A percentile compares a stretch with the other conserved stretches of the same genome.
phyloP scores from a whole-genome alignment of 1,139 yeast genomes.

The Lodderomyces theae region DNA sequence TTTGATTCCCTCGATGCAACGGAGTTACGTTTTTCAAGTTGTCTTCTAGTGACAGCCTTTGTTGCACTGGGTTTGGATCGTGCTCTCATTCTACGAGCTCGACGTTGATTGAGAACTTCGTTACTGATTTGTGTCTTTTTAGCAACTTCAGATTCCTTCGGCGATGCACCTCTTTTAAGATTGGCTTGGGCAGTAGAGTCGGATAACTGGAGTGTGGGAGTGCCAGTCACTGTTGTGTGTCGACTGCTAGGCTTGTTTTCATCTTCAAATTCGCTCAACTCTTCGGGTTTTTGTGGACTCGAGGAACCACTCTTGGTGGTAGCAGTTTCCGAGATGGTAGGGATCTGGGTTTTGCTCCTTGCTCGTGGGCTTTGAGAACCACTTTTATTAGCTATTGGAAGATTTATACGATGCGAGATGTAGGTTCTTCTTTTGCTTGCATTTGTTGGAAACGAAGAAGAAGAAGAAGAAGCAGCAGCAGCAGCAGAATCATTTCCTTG shows the following conservation, averaged over 20 bases:
- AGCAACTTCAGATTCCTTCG: background rate
- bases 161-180: slow-evolving; percentile 1
- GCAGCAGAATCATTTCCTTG: too few species aligned
- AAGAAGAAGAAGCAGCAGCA: too few species aligned
- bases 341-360: background rate
- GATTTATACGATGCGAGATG: slow-evolving; percentile 2
- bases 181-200: too few species aligned
- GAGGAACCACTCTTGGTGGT: background rate
- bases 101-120: slow-evolving; percentile 1
- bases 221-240: too few species aligned
- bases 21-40: background rate
- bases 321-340: background rate
- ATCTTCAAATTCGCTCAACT: too few species aligned
- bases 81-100: slow-evolving; percentile 5
- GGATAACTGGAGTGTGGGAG: too few species aligned
- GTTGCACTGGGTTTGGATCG: background rate
- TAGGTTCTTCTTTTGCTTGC: slow-evolving; percentile 1
- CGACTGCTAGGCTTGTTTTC: too few species aligned
- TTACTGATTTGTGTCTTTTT: background rate
- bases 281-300: background rate
- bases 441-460: background rate
- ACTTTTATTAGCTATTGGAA: background rate
- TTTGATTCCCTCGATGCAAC: slow-evolving; percentile 1
- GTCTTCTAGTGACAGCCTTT: background rate
- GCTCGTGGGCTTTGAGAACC: background rate